Evolutionary conservation across 805 yeast genomes (phyloP), one percentile per base, ranked within the genome.

Genomic region (Lachancea kluyveri): DNA sequence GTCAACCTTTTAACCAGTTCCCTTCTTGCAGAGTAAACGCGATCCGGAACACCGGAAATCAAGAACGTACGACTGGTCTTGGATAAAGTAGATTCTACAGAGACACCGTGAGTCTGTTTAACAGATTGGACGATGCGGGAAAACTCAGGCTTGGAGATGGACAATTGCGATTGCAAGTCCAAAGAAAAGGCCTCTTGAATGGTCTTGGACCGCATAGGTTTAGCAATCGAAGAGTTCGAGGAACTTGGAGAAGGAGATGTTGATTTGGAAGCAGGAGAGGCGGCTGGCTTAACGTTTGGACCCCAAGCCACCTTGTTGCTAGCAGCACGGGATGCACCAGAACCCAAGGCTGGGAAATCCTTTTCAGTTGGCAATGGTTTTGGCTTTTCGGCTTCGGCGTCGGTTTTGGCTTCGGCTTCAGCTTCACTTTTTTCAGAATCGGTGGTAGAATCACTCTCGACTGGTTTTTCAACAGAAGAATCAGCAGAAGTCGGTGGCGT

Each of bases 41-140:
- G 72, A 10, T 64, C 74, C 16, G 79, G 72, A 37, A 71, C 68
- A 48, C 96, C 97, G 47, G 79, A 71, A 44, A 90, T 73, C 52
- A 88, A 69, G 50, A 86, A 86, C 17, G 92, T 82, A 62, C 95
- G 78, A 54, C 77, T 78, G 43, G 78, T 79, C 46, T 74, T 73
- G 26, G 94, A 81, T 34, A 85, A 66, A 33, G 95, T 84, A 34
- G 94, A 81, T 55, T 87, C 95, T 40, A 87, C 74, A 40, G 75
- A 73, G 34, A 87, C 83, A 28, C 68, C 62, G 21, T 46, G 48
- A 21, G 65, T 59, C 37, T 74, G 61, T 59, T 79, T 80, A 48
- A 84, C 71, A 28, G 71, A 62, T 29, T 72, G 66, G 41, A 86
- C 64, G 40, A 84, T 71, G 51, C 78, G 78, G 47, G 78, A 68